Percentiles rank a stretch among this genome's conserved stretches.
These are phyloP conservation scores for Colletotrichum higginsianum DNA, from an alignment of 2,329 filamentous ascomycete species.

Conservation along the genomic window DNA sequence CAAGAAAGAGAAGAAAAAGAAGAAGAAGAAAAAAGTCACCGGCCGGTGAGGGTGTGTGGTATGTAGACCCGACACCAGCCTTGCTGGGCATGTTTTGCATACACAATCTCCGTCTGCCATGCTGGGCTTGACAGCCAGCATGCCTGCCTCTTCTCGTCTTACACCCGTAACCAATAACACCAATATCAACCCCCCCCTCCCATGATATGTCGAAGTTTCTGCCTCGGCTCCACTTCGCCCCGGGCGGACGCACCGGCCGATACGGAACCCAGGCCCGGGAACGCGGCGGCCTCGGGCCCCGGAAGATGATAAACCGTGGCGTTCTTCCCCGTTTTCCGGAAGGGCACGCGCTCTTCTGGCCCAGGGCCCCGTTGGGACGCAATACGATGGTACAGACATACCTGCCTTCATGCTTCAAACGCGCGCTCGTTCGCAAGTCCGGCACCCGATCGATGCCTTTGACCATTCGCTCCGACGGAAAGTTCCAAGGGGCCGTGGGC, in stretches of 20 bases:
- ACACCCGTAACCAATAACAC: too few relatives aligned
- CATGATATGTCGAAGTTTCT: neutral
- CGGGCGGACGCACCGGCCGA: conserved; percentile 30
- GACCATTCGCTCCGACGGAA: neutral
- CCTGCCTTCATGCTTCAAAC: too few relatives aligned
- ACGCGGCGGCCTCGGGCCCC: conserved; percentile 12
- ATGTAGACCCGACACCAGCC: conserved; percentile 10
- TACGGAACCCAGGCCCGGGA: conserved; percentile 30
- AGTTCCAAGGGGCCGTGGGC: neutral
- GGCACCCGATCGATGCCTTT: neutral
- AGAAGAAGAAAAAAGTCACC: too few relatives aligned
- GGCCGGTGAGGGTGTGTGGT: too few relatives aligned
- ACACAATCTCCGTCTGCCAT: neutral
- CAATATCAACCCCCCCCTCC: neutral
- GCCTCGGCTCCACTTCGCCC: conserved; percentile 13
- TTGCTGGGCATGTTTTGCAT: conserved; percentile 1
- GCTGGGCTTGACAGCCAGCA: conserved; percentile 3
- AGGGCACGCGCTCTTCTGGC: neutral
- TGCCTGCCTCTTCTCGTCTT: neutral
- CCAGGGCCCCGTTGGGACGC: neutral
- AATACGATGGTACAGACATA: too few relatives aligned
- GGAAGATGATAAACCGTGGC: neutral
- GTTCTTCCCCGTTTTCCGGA: neutral
- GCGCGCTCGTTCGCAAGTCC: neutral
- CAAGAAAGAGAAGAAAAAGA: too few relatives aligned